phyloP scores from a whole-genome alignment of 2,329 filamentous ascomycete genomes.

The Colletotrichum zoysiae region DNA sequence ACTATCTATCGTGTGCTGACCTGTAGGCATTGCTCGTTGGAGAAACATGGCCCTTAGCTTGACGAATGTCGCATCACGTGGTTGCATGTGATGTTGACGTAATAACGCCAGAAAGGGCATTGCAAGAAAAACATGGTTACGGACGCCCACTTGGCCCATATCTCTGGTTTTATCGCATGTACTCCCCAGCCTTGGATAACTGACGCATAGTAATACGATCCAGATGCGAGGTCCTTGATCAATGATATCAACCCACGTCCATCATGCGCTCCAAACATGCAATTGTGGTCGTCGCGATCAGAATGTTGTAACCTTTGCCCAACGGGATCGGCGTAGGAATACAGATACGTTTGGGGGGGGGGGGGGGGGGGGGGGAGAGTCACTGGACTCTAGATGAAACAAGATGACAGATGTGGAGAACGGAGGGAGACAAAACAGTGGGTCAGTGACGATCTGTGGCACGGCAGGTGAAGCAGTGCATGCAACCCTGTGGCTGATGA shows the following conservation, averaged over 20 bases:
- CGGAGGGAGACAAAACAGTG: background rate
- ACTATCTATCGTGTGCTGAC: background rate
- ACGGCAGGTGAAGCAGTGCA: slow-evolving; percentile 2
- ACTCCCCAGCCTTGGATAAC: background rate
- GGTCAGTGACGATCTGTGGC: slow-evolving; percentile 29
- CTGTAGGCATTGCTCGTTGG: background rate
- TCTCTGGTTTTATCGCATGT: background rate
- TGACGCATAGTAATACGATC: background rate
- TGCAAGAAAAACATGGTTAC: background rate
- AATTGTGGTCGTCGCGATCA: slow-evolving; percentile 18
- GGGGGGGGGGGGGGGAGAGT: background rate
- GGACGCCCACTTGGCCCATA: background rate
- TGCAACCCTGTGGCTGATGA: slow-evolving; percentile 37
- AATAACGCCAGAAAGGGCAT: background rate
- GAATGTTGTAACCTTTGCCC: slow-evolving; percentile 1
- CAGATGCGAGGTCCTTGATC: background rate
- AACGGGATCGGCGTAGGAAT: slow-evolving; percentile 16
- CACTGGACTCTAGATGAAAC: slow-evolving; percentile 34
- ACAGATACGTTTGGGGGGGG: no score
- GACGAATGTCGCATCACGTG: slow-evolving; percentile 13
- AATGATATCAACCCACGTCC: slow-evolving; percentile 31
- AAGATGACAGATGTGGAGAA: slow-evolving; percentile 39
- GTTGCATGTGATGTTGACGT: slow-evolving; percentile 24
- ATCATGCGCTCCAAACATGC: slow-evolving; percentile 24
- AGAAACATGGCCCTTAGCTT: background rate